These are phyloP conservation scores for Saitozyma sp. DNA, from an alignment of 768 basidiomycete genomes.

Conservation along the genomic window DNA sequence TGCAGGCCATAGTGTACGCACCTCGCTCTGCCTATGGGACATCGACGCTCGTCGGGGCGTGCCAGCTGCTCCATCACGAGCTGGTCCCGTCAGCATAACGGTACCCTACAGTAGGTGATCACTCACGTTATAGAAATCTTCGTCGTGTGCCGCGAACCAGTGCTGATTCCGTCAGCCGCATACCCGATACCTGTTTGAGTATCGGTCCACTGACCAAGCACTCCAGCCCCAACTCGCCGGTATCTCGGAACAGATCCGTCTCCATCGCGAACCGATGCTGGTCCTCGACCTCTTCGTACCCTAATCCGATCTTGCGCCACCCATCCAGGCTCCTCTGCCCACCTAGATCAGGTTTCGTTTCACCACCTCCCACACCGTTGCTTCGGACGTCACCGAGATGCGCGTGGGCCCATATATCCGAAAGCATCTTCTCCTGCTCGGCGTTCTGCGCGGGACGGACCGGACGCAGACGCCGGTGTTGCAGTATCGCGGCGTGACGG, in stretches of 20 bases:
- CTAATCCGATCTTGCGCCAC: constrained; percentile 34
- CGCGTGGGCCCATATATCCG: constrained; percentile 22
- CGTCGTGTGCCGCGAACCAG: constrained; percentile 39
- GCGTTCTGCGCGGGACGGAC: constrained; percentile 28
- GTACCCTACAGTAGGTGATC: not conserved
- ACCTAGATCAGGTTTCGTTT: not conserved
- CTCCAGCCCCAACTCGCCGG: constrained; percentile 40
- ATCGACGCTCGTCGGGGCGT: constrained; percentile 23
- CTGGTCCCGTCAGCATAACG: constrained; percentile 21
- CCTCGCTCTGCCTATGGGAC: constrained; percentile 44
- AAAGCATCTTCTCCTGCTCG: constrained; percentile 39
- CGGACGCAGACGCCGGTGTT: constrained; percentile 18
- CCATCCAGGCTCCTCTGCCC: constrained; percentile 22
- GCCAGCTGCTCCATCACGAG: constrained; percentile 40
- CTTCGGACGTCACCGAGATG: constrained; percentile 1
- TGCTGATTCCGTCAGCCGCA: constrained; percentile 22
- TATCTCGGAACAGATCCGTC: constrained; percentile 38
- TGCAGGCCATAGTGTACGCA: constrained; percentile 1
- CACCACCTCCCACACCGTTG: not conserved
- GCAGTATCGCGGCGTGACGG: constrained; percentile 36
- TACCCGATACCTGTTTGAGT: not conserved
- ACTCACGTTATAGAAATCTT: constrained; percentile 40
- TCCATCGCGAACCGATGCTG: constrained; percentile 17
- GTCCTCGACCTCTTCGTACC: constrained; percentile 14
- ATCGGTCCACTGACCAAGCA: constrained; percentile 30